Percentiles rank a stretch among this genome's conserved stretches.
These are phyloP conservation scores for Boletus sp. DNA, from an alignment of 768 basidiomycete genomes.

Conservation along the genomic window DNA sequence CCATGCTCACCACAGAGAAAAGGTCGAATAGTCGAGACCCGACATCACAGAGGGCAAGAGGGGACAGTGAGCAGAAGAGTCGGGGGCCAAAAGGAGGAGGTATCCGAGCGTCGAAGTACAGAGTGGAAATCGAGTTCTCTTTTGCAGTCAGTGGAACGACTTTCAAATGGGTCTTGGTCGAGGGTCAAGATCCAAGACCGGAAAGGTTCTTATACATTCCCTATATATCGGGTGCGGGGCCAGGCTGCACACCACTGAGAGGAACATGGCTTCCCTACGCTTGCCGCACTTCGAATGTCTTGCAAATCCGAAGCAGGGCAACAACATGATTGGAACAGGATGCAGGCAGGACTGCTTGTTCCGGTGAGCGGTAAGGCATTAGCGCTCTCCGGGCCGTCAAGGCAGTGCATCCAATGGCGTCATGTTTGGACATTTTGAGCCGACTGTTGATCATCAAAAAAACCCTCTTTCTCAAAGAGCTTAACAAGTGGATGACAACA, in stretches of 20 bases:
- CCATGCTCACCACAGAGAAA: conserved; percentile 23
- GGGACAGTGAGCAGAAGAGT: not conserved
- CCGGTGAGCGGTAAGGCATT: conserved; percentile 24
- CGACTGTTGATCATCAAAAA: conserved; percentile 26
- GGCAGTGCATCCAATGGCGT: conserved; percentile 27
- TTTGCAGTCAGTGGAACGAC: conserved; percentile 19
- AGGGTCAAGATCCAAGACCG: conserved; percentile 20
- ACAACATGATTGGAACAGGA: conserved; percentile 30
- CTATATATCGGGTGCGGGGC: conserved; percentile 24
- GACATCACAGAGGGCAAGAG: conserved; percentile 15
- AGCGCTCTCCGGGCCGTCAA: conserved; percentile 27
- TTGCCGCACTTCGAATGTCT: conserved; percentile 26
- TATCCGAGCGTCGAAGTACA: conserved; percentile 3
- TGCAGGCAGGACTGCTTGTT: conserved; percentile 30
- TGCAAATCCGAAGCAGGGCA: conserved; percentile 34
- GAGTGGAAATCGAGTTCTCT: conserved; percentile 18
- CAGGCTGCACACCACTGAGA: conserved; percentile 14
- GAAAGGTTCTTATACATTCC: conserved; percentile 29
- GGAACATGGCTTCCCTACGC: conserved; percentile 29
- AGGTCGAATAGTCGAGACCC: conserved; percentile 26
- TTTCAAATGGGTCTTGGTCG: conserved; percentile 24
- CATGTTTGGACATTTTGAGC: conserved; percentile 21
- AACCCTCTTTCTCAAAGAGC: conserved; percentile 30
- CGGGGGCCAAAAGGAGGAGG: conserved; percentile 4
- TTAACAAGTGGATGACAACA: conserved; percentile 24